Evolutionary conservation across 2,329 filamentous ascomycete genomes (phyloP), one percentile per base, ranked within the genome.

Genomic region (Beauveria pseudobassiana): DNA sequence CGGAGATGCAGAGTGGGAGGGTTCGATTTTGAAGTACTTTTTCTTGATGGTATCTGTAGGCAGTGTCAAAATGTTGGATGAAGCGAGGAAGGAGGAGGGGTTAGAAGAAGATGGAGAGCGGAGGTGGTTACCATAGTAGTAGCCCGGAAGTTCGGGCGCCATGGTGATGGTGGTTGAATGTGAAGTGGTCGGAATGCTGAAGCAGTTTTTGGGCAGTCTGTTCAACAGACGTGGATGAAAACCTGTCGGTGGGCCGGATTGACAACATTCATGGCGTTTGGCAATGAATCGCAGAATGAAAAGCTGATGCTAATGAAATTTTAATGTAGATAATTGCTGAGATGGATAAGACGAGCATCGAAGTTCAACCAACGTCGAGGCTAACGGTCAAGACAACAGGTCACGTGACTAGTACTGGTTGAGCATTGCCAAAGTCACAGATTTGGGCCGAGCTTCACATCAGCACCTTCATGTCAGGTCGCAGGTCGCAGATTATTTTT

Each of bases 21-120:
- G 80, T 69, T 88, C 83, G 55, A 90, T 82, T 67, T 84, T 87
- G 73, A 89, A 90, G 68, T 89, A 90, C 65, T 84, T 87, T 43
- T 80, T 80, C 71, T 84, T 88, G 49, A 79, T 78, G 16, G 72
- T 57, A 63, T 86, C 84, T 85, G 59, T 14, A 5, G 14, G 14
- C 34, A 38, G 34, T 38, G 34, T 38, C 14, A 38, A 14, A 38
- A 38, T 38, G 34, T 16, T 14, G 2, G 3, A 24, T 24, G 22
- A 51, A 22, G n/a, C 5, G 9, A n/a, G 38, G 7, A n/a, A 34
- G 7, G 30, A 3, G 2, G 43, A 45, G 20, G 26, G 48, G 51
- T 16, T 16, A 28, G 14, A 5, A 34, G 30, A 7, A 4, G 12
- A 20, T 12, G 14, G 28, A 34, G 2, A 20, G 12, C 10, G 12